Percentiles rank a stretch among this genome's conserved stretches.
These are phyloP conservation scores for Pseudohalonectria lignicola DNA, from an alignment of 2,329 filamentous ascomycete species.

Conservation along the genomic window DNA sequence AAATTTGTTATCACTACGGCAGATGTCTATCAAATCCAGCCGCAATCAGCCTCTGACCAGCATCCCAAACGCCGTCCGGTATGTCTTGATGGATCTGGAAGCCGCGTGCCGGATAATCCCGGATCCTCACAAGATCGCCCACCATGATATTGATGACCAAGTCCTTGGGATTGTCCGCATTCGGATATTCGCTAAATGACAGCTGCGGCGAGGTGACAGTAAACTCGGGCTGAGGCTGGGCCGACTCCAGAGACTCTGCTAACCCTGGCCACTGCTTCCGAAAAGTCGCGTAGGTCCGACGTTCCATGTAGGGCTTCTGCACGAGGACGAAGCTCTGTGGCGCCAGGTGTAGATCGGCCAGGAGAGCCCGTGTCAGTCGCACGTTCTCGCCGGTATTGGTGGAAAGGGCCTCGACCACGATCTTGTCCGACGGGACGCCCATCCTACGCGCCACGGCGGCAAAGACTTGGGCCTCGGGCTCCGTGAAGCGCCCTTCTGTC, in stretches of 20 bases:
- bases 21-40: slow-evolving; percentile 27
- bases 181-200: slow-evolving; percentile 26
- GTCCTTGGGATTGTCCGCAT: slow-evolving; percentile 26
- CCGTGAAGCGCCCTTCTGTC: slow-evolving; percentile 24
- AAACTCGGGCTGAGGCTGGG: slow-evolving; percentile 14
- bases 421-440: slow-evolving; percentile 25
- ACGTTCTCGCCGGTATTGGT: slow-evolving; percentile 37
- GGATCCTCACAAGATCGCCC: slow-evolving; percentile 30
- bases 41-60: slow-evolving; percentile 25
- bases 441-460: slow-evolving; percentile 24
- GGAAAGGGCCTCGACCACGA: slow-evolving; percentile 26
- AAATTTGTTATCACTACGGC: too few relatives aligned
- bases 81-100: slow-evolving; percentile 32
- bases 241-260: too few relatives aligned
- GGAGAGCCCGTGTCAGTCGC: slow-evolving; percentile 26
- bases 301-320: slow-evolving; percentile 38
- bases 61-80: slow-evolving; percentile 27
- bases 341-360: slow-evolving; percentile 15
- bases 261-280: slow-evolving; percentile 33
- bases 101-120: slow-evolving; percentile 28
- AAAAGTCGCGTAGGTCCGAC: slow-evolving; percentile 33
- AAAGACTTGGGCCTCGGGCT: slow-evolving; percentile 30
- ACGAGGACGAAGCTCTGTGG: slow-evolving; percentile 26
- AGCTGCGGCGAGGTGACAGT: slow-evolving; percentile 28
- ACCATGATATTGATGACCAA: slow-evolving; percentile 32